phyloP scores from a whole-genome alignment of 768 basidiomycete genomes.

The Mycena rosella region DNA sequence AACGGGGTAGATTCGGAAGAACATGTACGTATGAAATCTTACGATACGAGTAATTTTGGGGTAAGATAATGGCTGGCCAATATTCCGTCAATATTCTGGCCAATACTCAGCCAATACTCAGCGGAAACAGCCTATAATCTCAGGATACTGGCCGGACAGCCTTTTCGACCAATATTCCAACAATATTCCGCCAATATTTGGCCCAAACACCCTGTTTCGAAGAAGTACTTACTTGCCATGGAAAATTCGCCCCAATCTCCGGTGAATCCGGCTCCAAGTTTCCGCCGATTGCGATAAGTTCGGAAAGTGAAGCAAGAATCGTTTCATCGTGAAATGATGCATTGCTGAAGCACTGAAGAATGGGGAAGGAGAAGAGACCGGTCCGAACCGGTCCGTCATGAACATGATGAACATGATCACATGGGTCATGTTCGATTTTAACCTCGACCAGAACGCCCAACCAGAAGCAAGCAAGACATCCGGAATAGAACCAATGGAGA shows the following conservation, averaged over 20 bases:
- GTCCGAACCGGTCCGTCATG: conserved; percentile 19
- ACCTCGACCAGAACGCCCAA: conserved; percentile 18
- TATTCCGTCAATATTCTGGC: background rate
- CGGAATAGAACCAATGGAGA: conserved; percentile 14
- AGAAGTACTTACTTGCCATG: conserved; percentile 1
- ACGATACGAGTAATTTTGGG: no score
- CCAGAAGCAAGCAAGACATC: conserved; percentile 22
- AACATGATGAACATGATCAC: conserved; percentile 26
- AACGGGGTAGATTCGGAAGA: no score
- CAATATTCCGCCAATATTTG: background rate
- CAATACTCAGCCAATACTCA: conserved; percentile 1
- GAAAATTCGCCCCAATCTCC: conserved; percentile 16
- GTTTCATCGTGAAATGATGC: conserved; percentile 6
- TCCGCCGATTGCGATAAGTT: conserved; percentile 15
- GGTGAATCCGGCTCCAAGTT: conserved; percentile 13
- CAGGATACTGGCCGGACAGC: conserved; percentile 3
- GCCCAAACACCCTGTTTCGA: conserved; percentile 3
- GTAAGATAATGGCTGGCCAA: conserved; percentile 13
- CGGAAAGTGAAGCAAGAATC: conserved; percentile 13
- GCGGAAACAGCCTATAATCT: conserved; percentile 8
- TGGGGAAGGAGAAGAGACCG: conserved; percentile 27
- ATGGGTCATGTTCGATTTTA: conserved; percentile 22
- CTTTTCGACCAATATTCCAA: conserved; percentile 7
- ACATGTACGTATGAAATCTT: no score
- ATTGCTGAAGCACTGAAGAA: conserved; percentile 22